phyloP scores from a whole-genome alignment of 1,284 basidiomycete species.

The Inonotus hispidus region DNA sequence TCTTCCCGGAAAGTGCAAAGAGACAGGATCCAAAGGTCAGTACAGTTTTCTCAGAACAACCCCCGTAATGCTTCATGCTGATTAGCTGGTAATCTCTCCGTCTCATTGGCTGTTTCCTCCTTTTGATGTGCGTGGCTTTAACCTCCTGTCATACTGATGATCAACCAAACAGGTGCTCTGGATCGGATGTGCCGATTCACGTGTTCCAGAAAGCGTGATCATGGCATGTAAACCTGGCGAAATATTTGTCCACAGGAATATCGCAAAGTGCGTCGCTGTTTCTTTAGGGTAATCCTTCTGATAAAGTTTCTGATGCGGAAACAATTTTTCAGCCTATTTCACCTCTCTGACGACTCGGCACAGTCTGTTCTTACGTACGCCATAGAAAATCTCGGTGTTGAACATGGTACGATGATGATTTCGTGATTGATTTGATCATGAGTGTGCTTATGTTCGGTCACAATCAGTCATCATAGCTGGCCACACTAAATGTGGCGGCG shows the following conservation, averaged over 20 bases:
- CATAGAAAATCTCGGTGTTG: constrained; percentile 70
- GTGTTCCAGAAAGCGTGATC: constrained; percentile 55
- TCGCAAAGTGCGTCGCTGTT: constrained; percentile 47
- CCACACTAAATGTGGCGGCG: constrained; percentile 80
- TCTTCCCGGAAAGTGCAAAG: constrained; percentile 54
- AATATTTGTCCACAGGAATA: constrained; percentile 64
- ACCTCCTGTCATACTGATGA: not conserved
- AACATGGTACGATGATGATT: constrained; percentile 61
- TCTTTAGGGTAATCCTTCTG: not conserved
- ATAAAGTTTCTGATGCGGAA: not conserved
- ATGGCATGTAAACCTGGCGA: constrained; percentile 56
- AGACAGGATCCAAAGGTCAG: constrained; percentile 70
- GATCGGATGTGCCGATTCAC: constrained; percentile 71
- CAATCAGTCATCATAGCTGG: constrained; percentile 71
- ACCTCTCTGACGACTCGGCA: constrained; percentile 71
- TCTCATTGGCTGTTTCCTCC: not conserved
- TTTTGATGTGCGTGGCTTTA: not conserved
- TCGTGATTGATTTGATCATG: not conserved
- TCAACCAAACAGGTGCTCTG: constrained; percentile 50
- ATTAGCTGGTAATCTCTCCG: not conserved
- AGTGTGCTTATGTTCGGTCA: not conserved
- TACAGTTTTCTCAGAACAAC: constrained; percentile 1
- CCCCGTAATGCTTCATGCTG: not conserved
- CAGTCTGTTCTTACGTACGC: constrained; percentile 81
- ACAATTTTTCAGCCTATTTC: constrained; percentile 62